These are phyloP conservation scores for Kluyveromyces sp. DNA, from an alignment of 1,139 yeast species.

Conservation along the genomic window DNA sequence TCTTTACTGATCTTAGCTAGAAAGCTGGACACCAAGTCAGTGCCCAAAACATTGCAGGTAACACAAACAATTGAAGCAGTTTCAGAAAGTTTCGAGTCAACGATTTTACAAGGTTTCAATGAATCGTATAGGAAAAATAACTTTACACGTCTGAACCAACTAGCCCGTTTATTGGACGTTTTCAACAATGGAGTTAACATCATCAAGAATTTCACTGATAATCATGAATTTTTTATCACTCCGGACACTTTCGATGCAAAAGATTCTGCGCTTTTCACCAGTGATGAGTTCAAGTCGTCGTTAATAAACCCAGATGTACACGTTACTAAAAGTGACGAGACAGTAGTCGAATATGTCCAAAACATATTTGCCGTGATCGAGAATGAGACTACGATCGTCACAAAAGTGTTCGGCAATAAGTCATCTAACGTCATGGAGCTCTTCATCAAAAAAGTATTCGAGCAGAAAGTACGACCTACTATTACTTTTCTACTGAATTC, in stretches of 20 bases:
- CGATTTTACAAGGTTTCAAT: conserved; percentile 52
- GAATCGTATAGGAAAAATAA: conserved; percentile 45
- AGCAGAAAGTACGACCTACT: conserved; percentile 65
- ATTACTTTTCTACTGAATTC: conserved; percentile 55
- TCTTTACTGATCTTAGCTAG: conserved; percentile 58
- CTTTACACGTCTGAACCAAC: conserved; percentile 65
- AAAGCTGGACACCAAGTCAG: conserved; percentile 49
- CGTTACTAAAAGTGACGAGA: conserved; percentile 35
- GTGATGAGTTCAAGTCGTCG: conserved; percentile 40
- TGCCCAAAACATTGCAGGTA: conserved; percentile 45
- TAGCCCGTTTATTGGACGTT: conserved; percentile 69
- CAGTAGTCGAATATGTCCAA: conserved; percentile 36
- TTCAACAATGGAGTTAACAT: conserved; percentile 84
- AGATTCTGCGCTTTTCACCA: conserved; percentile 30
- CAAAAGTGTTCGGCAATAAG: conserved; percentile 63
- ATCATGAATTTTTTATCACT: conserved; percentile 63
- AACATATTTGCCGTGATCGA: conserved; percentile 45
- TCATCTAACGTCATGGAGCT: conserved; percentile 59
- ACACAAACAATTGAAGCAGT: conserved; percentile 57
- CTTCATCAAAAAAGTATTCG: conserved; percentile 71
- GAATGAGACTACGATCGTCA: conserved; percentile 67
- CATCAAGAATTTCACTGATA: conserved; percentile 74
- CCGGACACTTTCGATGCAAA: conserved; percentile 37
- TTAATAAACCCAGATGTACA: conserved; percentile 42
- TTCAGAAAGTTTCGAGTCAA: conserved; percentile 70